Evolutionary conservation across 2,329 filamentous ascomycete genomes (phyloP).

Genomic region (Alternaria triticina): DNA sequence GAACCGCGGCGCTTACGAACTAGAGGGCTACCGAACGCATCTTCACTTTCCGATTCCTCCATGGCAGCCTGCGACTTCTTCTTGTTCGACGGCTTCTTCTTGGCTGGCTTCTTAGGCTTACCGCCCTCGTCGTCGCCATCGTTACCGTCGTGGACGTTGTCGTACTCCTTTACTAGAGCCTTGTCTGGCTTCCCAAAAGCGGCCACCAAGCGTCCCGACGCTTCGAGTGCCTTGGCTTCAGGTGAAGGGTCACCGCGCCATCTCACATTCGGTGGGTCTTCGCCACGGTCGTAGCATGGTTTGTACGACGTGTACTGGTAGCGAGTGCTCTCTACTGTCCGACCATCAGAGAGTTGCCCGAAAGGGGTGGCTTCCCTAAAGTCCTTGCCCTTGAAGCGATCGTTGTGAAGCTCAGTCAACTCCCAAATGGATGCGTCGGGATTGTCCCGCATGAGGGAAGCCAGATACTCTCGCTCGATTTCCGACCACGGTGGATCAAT

Average conservation of each 20-base stretch:
- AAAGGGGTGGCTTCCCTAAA: slow-evolving; percentile 13
- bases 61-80: background rate
- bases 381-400: slow-evolving; percentile 21
- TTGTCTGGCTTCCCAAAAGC: slow-evolving; percentile 11
- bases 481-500: slow-evolving; percentile 22
- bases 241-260: slow-evolving; percentile 10
- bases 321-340: slow-evolving; percentile 36
- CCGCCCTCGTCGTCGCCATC: background rate
- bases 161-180: slow-evolving; percentile 2
- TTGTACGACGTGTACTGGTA: slow-evolving; percentile 34
- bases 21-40: background rate
- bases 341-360: slow-evolving; percentile 16
- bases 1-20: background rate
- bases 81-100: background rate
- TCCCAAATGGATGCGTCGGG: slow-evolving; percentile 34
- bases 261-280: slow-evolving; percentile 11
- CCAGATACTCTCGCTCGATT: slow-evolving; percentile 29
- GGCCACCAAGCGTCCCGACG: background rate
- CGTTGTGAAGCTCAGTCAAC: slow-evolving; percentile 34
- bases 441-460: slow-evolving; percentile 13
- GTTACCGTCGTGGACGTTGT: background rate
- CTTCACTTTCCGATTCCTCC: background rate
- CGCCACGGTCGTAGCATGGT: slow-evolving; percentile 26
- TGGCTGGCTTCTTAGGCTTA: background rate
- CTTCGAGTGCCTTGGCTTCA: slow-evolving; percentile 2